Conservation (phyloP, 192 early-diverging fungal species). For the Chytriomyces hyalinus region DNA sequence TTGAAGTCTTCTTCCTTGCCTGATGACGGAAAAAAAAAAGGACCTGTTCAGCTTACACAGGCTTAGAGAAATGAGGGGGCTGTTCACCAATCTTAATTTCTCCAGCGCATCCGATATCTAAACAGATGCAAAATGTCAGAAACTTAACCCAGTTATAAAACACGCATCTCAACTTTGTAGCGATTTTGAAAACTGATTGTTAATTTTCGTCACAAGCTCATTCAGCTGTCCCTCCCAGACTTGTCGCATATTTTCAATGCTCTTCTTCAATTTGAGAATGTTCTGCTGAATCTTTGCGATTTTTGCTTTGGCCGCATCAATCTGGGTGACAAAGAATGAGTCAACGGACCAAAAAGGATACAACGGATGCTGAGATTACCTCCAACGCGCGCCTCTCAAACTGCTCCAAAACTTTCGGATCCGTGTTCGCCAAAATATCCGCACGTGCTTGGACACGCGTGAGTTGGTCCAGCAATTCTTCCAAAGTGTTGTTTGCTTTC, state of each 20-base stretch:
- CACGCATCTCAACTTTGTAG: conserved; percentile 62
- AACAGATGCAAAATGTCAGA: not conserved
- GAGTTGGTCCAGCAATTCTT: conserved; percentile 72
- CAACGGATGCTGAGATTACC: conserved; percentile 11
- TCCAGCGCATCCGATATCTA: conserved; percentile 79
- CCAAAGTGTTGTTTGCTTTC: conserved; percentile 47
- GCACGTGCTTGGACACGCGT: conserved; percentile 58
- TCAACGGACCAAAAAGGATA: conserved; percentile 1
- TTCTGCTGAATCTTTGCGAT: conserved; percentile 48
- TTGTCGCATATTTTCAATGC: conserved; percentile 42
- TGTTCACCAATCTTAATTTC: conserved; percentile 70
- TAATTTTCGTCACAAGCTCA: conserved; percentile 67
- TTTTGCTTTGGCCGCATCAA: conserved; percentile 50
- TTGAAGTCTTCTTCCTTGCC: conserved; percentile 75
- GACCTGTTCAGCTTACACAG: not conserved
- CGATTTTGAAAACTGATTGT: conserved; percentile 68
- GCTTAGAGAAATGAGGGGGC: not conserved
- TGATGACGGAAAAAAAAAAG: conserved; percentile 5
- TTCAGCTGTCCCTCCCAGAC: conserved; percentile 74
- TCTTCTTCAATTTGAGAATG: conserved; percentile 34
- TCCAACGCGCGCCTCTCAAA: conserved; percentile 69
- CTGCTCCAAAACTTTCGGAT: conserved; percentile 67
- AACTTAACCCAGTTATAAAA: not conserved
- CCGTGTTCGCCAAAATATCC: conserved; percentile 56
- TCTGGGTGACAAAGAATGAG: conserved; percentile 33